Evolutionary conservation across 208 protist species (phyloP), one percentile per base, ranked within the genome.

Genomic region (Acanthamoeba healyi): DNA sequence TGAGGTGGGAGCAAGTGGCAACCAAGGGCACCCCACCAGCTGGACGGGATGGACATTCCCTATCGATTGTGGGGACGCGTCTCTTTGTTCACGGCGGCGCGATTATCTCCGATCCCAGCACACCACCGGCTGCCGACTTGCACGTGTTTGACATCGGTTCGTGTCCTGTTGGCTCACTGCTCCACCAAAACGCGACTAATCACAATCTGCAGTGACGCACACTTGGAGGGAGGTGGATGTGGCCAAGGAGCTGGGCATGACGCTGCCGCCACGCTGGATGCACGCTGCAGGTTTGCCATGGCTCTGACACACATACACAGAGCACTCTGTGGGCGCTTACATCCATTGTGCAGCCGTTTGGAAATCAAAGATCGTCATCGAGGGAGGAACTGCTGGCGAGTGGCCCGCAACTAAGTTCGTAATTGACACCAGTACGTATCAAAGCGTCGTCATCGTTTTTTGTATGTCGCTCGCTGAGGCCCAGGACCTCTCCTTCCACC

Each of bases 1-100:
- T 32, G 63, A 29, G 63, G 34, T 72, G 63, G 63, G 63, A 72
- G 63, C 63, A 72, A 72, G 34, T 72, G 29, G 14, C n/a, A n/a
- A 9, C 12, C 26, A 12, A 36, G 26, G 63, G 63, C 34, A n/a
- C 14, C 1, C 17, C 63, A 40, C 63, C 63, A 72, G 26, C 63
- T 17, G 63, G 63, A n/a, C 26, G 63, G 22, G n/a, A 29, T 72
- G 26, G n/a, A 56, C 34, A 72, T 36, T 3, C 63, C 5, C 63
- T 72, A 1, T 29, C 63, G 26, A n/a, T n/a, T 6, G 63, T 72
- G 34, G 63, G 63, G 1, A 72, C 63, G 34, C 63, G 63, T 7
- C 63, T 72, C 17, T 36, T 72, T 36, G 63, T 72, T 7, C 63
- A 40, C 34, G 63, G 63, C 29, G 63, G 63, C 9, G 63, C 36